phyloP scores from a whole-genome alignment of 2,329 filamentous ascomycete genomes.

The Calonectria leucothoes region DNA sequence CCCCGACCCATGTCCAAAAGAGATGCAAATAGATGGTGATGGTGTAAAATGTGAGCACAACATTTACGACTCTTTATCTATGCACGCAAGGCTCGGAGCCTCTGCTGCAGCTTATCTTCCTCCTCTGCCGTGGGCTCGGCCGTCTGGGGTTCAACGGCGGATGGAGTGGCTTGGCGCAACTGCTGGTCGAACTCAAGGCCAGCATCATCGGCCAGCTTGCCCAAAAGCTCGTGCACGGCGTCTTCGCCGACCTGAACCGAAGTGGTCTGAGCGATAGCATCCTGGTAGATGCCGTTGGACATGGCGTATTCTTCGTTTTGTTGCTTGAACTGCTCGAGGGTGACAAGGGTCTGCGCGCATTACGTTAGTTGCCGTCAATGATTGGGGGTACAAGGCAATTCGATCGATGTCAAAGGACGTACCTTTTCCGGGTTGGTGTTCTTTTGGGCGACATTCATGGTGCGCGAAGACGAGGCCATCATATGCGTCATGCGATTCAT shows the following conservation, averaged over 20 bases:
- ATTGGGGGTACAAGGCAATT: not conserved
- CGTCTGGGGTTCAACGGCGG: conserved; percentile 68
- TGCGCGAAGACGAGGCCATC: conserved; percentile 70
- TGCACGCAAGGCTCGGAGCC: conserved; percentile 66
- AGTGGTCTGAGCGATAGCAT: conserved; percentile 84
- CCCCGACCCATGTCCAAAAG: conserved; percentile 35
- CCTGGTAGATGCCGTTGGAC: conserved; percentile 82
- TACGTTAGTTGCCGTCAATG: conserved; percentile 15
- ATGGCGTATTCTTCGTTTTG: conserved; percentile 75
- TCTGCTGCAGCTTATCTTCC: conserved; percentile 78
- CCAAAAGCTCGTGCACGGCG: conserved; percentile 87
- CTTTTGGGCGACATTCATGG: conserved; percentile 69
- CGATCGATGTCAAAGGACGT: conserved; percentile 16
- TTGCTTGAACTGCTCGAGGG: conserved; percentile 70
- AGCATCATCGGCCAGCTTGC: conserved; percentile 87
- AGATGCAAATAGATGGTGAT: conserved; percentile 6
- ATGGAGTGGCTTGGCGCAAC: conserved; percentile 69
- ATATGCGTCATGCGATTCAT: conserved; percentile 75
- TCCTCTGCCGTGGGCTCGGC: conserved; percentile 80
- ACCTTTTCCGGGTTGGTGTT: conserved; percentile 70
- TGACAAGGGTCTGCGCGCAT: conserved; percentile 62
- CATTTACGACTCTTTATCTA: conserved; percentile 40
- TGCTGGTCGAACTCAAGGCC: conserved; percentile 85
- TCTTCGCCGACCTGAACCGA: conserved; percentile 80
- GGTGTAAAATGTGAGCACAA: conserved; percentile 10